Conservation (phyloP, 805 yeast species). For the Spencermartinsiella europaea region DNA sequence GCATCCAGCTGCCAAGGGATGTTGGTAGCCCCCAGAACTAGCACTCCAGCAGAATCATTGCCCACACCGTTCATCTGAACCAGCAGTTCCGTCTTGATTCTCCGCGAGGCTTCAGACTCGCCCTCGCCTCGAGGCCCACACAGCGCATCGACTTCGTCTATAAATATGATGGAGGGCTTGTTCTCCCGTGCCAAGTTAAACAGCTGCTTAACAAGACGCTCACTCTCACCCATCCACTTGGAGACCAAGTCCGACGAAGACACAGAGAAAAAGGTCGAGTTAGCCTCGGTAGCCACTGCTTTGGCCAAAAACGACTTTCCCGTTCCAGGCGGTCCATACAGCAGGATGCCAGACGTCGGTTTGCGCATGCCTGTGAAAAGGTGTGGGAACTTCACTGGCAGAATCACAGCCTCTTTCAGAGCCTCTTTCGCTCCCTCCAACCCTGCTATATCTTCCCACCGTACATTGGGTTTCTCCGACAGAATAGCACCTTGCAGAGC, state of each 20-base stretch:
- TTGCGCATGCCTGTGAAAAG: slow-evolving; percentile 90
- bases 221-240: slow-evolving; percentile 99
- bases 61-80: slow-evolving; percentile 99
- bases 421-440: slow-evolving; percentile 94
- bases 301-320: slow-evolving; percentile 96
- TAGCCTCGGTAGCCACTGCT: slow-evolving; percentile 98
- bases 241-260: slow-evolving; percentile 94
- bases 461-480: slow-evolving; percentile 85
- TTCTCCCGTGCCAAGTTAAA: slow-evolving; percentile 95
- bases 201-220: slow-evolving; percentile 89
- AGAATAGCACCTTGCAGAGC: slow-evolving; percentile 90
- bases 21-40: slow-evolving; percentile 95
- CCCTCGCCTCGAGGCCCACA: slow-evolving; percentile 99
- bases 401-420: slow-evolving; percentile 90
- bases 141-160: slow-evolving; percentile 96
- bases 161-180: slow-evolving; percentile 92
- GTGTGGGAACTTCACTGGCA: slow-evolving; percentile 95
- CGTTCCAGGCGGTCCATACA: slow-evolving; percentile 95
- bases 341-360: slow-evolving; percentile 83
- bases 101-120: slow-evolving; percentile 91
- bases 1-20: slow-evolving; percentile 99
- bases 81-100: slow-evolving; percentile 91
- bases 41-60: slow-evolving; percentile 84
- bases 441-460: slow-evolving; percentile 96
- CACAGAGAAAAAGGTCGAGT: slow-evolving; percentile 92